Percentiles rank a stretch among this genome's conserved stretches.
These are phyloP conservation scores for Pichia heedii DNA, from an alignment of 805 yeast species.

Conservation along the genomic window DNA sequence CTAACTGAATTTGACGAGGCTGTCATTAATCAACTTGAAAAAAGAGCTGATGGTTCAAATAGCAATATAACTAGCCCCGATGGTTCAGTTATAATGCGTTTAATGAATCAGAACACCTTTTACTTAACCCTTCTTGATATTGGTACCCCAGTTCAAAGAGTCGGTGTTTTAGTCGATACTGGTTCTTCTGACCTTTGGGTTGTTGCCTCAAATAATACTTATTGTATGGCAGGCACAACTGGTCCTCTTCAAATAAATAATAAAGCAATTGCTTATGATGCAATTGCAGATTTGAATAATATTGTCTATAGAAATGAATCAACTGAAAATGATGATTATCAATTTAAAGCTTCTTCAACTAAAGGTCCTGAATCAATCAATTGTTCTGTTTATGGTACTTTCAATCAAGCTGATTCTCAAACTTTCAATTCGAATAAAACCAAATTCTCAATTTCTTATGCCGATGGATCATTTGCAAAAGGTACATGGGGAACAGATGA, in stretches of 20 bases:
- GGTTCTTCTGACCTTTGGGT: conserved; percentile 76
- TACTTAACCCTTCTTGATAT: conserved; percentile 38
- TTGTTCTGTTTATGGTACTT: conserved; percentile 41
- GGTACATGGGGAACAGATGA: conserved; percentile 59
- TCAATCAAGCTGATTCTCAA: conserved; percentile 32
- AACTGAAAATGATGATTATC: background rate
- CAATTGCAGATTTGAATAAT: background rate
- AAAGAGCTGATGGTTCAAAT: background rate
- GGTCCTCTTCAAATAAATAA: background rate
- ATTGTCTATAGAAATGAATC: conserved; percentile 4
- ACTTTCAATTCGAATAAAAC: conserved; percentile 35
- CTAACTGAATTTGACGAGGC: background rate
- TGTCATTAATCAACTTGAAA: background rate
- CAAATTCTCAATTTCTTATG: conserved; percentile 36
- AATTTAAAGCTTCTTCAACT: background rate
- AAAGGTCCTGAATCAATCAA: conserved; percentile 17
- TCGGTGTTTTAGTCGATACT: conserved; percentile 56
- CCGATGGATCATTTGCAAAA: conserved; percentile 37
- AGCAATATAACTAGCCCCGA: background rate
- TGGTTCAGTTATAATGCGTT: conserved; percentile 24
- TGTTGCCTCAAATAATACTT: conserved; percentile 40
- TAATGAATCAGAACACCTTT: conserved; percentile 34
- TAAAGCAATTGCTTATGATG: background rate
- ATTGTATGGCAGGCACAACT: conserved; percentile 24
- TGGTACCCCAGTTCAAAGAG: conserved; percentile 50